Conservation (phyloP, 495 filamentous ascomycete genomes). For the Aeminium ludgeri region DNA sequence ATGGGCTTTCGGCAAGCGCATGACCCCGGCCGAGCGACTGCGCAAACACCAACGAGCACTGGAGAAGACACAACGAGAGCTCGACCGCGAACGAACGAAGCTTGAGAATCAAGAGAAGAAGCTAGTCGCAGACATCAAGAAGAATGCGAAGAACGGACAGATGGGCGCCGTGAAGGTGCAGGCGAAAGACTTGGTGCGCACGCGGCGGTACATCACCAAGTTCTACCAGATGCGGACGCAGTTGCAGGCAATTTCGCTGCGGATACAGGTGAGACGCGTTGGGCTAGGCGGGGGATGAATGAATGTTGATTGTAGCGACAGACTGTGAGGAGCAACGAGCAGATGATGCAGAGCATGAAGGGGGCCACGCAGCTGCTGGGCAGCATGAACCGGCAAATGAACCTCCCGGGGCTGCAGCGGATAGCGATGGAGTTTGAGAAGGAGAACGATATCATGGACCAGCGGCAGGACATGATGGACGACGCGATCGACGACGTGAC, state of each 20-base stretch:
- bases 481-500: constrained; percentile 98
- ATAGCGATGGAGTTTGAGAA: constrained; percentile 99
- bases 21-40: constrained; percentile 90
- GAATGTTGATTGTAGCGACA: constrained; percentile 20
- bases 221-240: constrained; percentile 97
- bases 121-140: constrained; percentile 84
- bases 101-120: constrained; percentile 98
- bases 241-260: constrained; percentile 82
- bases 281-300: neutral
- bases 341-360: constrained; percentile 99
- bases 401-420: constrained; percentile 80
- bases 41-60: constrained; percentile 93
- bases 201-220: constrained; percentile 89
- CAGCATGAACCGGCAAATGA: constrained; percentile 96
- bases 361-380: constrained; percentile 82
- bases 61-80: constrained; percentile 89
- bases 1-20: constrained; percentile 97
- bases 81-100: constrained; percentile 85
- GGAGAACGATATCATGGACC: constrained; percentile 98
- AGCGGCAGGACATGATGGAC: constrained; percentile 99
- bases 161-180: constrained; percentile 94
- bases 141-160: constrained; percentile 92
- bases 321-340: constrained; percentile 94
- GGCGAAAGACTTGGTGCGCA: constrained; percentile 89
- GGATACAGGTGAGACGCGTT: constrained; percentile 58